phyloP scores from a whole-genome alignment of 192 early-diverging fungal genomes.

The Mortierella claussenii region DNA sequence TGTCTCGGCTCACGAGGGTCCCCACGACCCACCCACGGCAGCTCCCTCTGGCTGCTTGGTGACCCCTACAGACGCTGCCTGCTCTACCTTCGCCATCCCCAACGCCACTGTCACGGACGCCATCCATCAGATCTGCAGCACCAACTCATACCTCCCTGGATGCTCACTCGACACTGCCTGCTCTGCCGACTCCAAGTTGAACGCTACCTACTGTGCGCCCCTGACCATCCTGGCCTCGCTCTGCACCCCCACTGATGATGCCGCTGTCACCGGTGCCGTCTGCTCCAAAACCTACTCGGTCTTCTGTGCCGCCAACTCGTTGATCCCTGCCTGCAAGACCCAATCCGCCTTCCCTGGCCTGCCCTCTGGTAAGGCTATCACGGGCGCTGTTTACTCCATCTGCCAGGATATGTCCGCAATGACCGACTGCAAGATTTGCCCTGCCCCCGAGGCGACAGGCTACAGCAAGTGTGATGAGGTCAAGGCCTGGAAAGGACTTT shows the following conservation, averaged over 20 bases:
- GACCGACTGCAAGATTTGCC: slow-evolving; percentile 51
- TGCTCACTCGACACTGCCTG: slow-evolving; percentile 52
- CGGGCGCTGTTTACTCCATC: slow-evolving; percentile 43
- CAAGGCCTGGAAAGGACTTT: slow-evolving; percentile 41
- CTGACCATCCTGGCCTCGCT: slow-evolving; percentile 39
- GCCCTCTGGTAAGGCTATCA: slow-evolving; percentile 44
- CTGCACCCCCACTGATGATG: slow-evolving; percentile 38
- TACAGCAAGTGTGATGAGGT: slow-evolving; percentile 51
- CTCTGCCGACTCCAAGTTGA: slow-evolving; percentile 19
- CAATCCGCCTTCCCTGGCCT: slow-evolving; percentile 40
- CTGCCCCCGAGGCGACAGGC: slow-evolving; percentile 40
- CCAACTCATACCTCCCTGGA: slow-evolving; percentile 43
- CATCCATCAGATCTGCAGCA: slow-evolving; percentile 38
- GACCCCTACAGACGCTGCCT: slow-evolving; percentile 35
- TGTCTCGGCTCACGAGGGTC: slow-evolving; percentile 33
- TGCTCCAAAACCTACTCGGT: slow-evolving; percentile 38
- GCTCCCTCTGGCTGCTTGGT: slow-evolving; percentile 40
- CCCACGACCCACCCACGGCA: slow-evolving; percentile 12
- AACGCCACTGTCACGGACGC: slow-evolving; percentile 23
- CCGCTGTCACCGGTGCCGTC: slow-evolving; percentile 15
- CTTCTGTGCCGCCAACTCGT: slow-evolving; percentile 26
- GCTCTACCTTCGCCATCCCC: slow-evolving; percentile 33
- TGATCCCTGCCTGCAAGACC: slow-evolving; percentile 45
- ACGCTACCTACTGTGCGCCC: slow-evolving; percentile 32
- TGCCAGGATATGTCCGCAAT: slow-evolving; percentile 47